Base-by-base conservation (phyloP, 768 basidiomycete genomes). In the Termitomyces heimii region DNA sequence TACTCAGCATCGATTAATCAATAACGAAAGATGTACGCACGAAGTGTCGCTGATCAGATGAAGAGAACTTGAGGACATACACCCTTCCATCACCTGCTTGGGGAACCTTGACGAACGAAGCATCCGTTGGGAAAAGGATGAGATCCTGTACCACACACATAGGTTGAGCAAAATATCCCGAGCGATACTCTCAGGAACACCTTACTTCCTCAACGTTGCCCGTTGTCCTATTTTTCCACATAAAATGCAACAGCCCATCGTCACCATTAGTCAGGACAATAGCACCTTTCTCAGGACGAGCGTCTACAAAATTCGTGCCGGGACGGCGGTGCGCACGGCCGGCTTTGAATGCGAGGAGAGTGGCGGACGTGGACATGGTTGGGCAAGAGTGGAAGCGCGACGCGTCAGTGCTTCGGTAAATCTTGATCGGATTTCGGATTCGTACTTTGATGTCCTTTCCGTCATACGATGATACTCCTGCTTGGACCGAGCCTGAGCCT, bases 21-120 rank as follows among this genome's bases (percentile, higher is more conserved):
- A 34, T 9, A n/a, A 34, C 18, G 56, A 34, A 2, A 58, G 10
- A 61, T 60, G 34, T 16, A 54, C n/a, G 77, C 85, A 95, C 94
- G 70, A 97, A 96, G 70, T 94, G 89, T 60, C 85, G 83, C 67
- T 92, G 89, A 68, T 92, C 82, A 14, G 93, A 95, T 22, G 90
- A 93, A 0, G 88, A 86, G 75, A 97, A 96, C 72, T 90, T 92
- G 69, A 96, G 86, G 60, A 95, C 90, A 63, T 90, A 92, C 5
- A 88, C 84, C 59, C 92, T 77, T 6, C 89, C 91, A 32, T 76
- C 75, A 10, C 65, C 50, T 7, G 87, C 81, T 65, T 92, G 83
- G 2, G 80, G 59, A 10, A 95, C 88, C 70, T 85, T 88, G 63
- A 78, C 77, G 67, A 97, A 92, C 0, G 78, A 82, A 4, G 94